Base-by-base conservation (phyloP, 768 basidiomycete species). In the Termitomyces sp. region DNA sequence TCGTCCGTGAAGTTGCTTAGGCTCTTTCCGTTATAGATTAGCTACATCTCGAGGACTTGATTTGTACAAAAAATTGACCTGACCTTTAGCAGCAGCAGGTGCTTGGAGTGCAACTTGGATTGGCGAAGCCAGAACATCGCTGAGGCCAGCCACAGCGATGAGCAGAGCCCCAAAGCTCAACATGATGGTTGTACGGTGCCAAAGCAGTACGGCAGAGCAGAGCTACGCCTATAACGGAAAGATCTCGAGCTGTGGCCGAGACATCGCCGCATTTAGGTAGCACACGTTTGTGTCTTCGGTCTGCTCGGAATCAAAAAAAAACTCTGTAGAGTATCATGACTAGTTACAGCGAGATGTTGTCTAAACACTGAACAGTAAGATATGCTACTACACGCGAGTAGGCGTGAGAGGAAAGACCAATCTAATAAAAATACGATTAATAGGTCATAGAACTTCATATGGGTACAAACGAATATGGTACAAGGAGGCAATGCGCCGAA, bases 1-100 rank as follows among this genome's bases (percentile, higher is more conserved):
- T 45, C 88, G 80, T 10, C 88, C 87, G 54, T 81, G 80, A 19
- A 88, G 73, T 65, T 77, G 82, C 55, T 70, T 77, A 41, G 73
- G 73, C 54, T 70, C 75, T 77, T 66, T 63, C 62, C 51, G 40
- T 34, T 14, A 34, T n/a, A 40, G 10, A 21, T n/a, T 22, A 42
- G 48, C n/a, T n/a, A n/a, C n/a, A 21, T 45, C 26, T 21, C n/a
- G 12, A 42, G 32, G 5, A 26, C 3, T 19, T 26, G 2, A 7
- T 15, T 1, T 5, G 38, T 17, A 2, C 9, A 32, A 32, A 32
- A 22, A n/a, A 49, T 53, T 45, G 24, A 66, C 74, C 59, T 63
- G 74, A n/a, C 72, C 69, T 11, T 56, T 64, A 28, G 56, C 42
- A 9, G 54, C 64, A 26, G 56, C 45, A 35, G 72, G 59, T 21